phyloP scores from a whole-genome alignment of 2,329 filamentous ascomycete genomes.

The Cordyceps cateniannulata region DNA sequence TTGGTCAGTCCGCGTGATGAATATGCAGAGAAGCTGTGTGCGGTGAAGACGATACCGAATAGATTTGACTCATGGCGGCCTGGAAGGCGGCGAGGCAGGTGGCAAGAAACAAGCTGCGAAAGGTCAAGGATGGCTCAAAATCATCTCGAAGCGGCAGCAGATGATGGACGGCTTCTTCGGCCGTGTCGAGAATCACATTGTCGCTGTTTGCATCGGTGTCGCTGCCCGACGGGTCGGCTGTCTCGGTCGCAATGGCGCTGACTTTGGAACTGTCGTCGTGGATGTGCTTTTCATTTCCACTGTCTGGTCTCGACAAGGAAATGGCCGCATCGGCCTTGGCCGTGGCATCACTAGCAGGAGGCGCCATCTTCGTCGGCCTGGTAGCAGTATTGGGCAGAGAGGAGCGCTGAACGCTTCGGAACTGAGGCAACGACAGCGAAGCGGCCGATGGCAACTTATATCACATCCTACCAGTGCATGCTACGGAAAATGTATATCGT shows the following conservation, averaged over 20 bases:
- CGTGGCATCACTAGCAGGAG: no score
- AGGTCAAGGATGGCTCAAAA: conserved; percentile 42
- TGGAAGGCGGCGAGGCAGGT: conserved; percentile 45
- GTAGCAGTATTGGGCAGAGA: no score
- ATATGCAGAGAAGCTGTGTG: background rate
- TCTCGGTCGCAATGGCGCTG: background rate
- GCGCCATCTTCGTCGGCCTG: no score
- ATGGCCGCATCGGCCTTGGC: no score
- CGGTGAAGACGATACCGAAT: conserved; percentile 31
- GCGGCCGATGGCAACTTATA: no score
- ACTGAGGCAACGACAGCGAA: no score
- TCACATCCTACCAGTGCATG: no score
- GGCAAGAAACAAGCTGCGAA: conserved; percentile 45
- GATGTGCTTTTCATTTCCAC: background rate
- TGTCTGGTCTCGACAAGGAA: background rate
- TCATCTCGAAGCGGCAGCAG: conserved; percentile 48
- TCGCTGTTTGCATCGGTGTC: background rate
- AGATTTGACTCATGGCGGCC: conserved; percentile 50
- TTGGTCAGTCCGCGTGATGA: background rate
- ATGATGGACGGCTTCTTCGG: conserved; percentile 42
- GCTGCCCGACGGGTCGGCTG: background rate
- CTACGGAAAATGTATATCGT: no score
- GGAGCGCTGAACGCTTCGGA: no score
- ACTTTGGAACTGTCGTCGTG: background rate
- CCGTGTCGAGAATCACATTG: conserved; percentile 40